These are phyloP conservation scores for Sclerotinia nivalis DNA, from an alignment of 2,329 filamentous ascomycete genomes.

Conservation along the genomic window DNA sequence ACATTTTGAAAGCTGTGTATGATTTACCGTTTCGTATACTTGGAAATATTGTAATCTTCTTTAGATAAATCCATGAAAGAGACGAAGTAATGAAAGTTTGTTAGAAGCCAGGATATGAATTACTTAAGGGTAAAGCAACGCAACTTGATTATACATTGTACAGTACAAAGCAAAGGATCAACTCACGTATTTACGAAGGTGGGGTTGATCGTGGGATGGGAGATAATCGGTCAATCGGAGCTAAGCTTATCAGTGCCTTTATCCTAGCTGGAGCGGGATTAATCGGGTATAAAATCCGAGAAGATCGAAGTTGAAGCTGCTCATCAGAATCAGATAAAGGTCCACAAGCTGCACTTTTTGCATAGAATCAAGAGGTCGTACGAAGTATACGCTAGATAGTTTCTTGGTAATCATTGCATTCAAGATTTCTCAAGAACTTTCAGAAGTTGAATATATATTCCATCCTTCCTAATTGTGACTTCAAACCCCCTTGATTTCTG, in stretches of 20 bases:
- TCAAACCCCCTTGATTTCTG: background rate
- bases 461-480: background rate
- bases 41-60: background rate
- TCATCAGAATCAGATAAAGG: background rate
- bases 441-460: background rate
- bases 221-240: background rate
- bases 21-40: background rate
- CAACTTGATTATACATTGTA: background rate
- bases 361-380: background rate
- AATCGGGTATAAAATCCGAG: background rate
- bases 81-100: background rate
- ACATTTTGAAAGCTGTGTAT: conserved; percentile 46
- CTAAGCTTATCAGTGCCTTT: conserved; percentile 6
- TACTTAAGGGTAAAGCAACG: background rate
- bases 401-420: background rate
- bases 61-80: background rate
- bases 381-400: background rate
- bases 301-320: background rate
- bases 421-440: background rate
- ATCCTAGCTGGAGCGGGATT: background rate
- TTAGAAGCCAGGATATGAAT: conserved; percentile 3
- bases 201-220: conserved; percentile 2
- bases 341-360: background rate
- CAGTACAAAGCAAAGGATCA: conserved; percentile 5
- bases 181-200: background rate